These are phyloP conservation scores for Colletotrichum brevisporum DNA, from an alignment of 2,329 filamentous ascomycete genomes.

Conservation along the genomic window DNA sequence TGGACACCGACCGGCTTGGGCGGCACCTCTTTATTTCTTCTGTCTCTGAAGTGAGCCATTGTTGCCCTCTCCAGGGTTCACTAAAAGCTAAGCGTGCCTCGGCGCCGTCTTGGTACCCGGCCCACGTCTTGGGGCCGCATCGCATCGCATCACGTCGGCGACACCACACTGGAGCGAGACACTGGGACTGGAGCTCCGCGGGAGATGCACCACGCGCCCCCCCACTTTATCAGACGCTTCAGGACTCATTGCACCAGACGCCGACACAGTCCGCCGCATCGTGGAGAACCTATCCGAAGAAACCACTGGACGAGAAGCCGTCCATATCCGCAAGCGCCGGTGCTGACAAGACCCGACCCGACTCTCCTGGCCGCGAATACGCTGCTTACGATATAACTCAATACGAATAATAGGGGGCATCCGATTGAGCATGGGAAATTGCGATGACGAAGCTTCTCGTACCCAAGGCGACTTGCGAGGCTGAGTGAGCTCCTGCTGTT, in stretches of 20 bases:
- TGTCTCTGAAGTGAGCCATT: neutral
- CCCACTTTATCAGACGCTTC: neutral
- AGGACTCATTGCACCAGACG: neutral
- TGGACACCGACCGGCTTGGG: neutral
- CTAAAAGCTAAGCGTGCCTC: neutral
- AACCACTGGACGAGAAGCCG: no score
- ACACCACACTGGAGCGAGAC: neutral
- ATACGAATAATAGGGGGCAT: neutral
- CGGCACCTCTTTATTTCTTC: neutral
- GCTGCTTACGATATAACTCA: neutral
- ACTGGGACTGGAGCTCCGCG: neutral
- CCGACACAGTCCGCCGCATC: no score
- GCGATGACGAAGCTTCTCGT: slow-evolving; percentile 7
- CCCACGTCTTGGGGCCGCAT: slow-evolving; percentile 8
- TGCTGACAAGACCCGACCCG: neutral
- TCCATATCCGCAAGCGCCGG: no score
- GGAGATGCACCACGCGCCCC: neutral
- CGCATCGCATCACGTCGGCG: neutral
- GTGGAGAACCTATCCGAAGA: no score
- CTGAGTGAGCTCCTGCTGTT: neutral
- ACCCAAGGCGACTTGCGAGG: slow-evolving; percentile 9
- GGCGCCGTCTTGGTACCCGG: slow-evolving; percentile 19
- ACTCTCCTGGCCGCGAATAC: neutral
- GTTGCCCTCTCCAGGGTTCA: neutral
- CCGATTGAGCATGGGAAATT: slow-evolving; percentile 8